A percentile compares a stretch with the other conserved stretches of the same genome.
phyloP scores from a whole-genome alignment of 306 rosid genomes.

The Rubus idaeus region DNA sequence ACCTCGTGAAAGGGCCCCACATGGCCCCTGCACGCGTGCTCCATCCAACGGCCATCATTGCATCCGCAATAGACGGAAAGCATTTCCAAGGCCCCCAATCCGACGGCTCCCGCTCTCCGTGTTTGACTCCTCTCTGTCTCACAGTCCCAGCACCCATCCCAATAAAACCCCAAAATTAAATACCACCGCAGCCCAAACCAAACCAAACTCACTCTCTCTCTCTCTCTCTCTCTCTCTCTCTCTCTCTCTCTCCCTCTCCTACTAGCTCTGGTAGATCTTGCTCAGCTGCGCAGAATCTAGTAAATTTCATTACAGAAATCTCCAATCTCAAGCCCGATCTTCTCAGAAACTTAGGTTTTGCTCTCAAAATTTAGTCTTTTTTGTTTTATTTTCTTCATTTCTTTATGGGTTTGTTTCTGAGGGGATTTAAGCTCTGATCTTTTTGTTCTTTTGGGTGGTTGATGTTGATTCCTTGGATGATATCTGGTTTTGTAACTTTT shows the following conservation, averaged over 20 bases:
- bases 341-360: conserved; percentile 16
- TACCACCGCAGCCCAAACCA: conserved; percentile 20
- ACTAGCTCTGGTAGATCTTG: conserved; percentile 27
- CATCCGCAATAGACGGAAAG: conserved; percentile 68
- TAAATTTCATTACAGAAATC: conserved; percentile 18
- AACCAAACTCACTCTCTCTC: conserved; percentile 8
- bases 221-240: conserved; percentile 18
- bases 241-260: no score
- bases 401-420: not conserved
- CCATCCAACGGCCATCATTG: conserved; percentile 56
- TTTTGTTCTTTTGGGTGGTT: not conserved
- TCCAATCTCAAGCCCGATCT: not conserved
- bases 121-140: conserved; percentile 55
- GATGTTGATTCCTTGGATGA: not conserved
- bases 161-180: conserved; percentile 18
- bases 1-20: conserved; percentile 52
- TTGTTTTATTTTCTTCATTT: not conserved
- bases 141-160: conserved; percentile 32
- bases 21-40: conserved; percentile 79
- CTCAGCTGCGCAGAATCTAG: conserved; percentile 36
- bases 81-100: conserved; percentile 66
- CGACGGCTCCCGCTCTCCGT: conserved; percentile 58
- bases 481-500: not conserved
- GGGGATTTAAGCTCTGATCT: not conserved
- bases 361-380: not conserved